A percentile compares a stretch with the other conserved stretches of the same genome.
Conservation (phyloP, 2,329 filamentous ascomycete species). For the Delphinella strobiligena region DNA sequence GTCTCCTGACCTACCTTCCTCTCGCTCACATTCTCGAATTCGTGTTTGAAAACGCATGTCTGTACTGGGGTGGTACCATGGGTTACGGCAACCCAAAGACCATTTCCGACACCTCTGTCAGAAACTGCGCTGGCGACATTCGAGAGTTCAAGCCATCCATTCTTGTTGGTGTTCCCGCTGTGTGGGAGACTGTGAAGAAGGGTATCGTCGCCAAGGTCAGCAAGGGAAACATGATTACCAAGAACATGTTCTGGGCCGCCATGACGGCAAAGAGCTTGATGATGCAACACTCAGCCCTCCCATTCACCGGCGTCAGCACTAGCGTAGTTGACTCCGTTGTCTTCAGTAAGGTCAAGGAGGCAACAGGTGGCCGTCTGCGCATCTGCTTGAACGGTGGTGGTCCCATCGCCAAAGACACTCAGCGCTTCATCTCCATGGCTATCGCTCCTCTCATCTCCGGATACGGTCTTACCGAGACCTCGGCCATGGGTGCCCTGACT, state of each 20-base stretch:
- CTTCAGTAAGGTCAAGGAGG: slow-evolving; percentile 82
- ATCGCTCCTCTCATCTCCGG: slow-evolving; percentile 90
- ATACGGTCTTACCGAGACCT: slow-evolving; percentile 91
- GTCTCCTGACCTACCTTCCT: slow-evolving; percentile 80
- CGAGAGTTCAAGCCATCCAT: slow-evolving; percentile 81
- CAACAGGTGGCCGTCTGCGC: slow-evolving; percentile 77
- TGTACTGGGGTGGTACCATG: slow-evolving; percentile 83
- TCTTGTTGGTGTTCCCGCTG: slow-evolving; percentile 85
- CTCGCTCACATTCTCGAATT: slow-evolving; percentile 95
- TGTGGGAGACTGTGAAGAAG: slow-evolving; percentile 97
- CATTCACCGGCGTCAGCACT: slow-evolving; percentile 39
- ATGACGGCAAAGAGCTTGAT: slow-evolving; percentile 50
- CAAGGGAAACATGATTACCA: slow-evolving; percentile 54
- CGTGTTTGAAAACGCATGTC: slow-evolving; percentile 80
- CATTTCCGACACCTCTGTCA: slow-evolving; percentile 71
- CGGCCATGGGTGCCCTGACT: slow-evolving; percentile 59
- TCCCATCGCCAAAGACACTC: slow-evolving; percentile 75
- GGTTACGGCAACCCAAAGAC: slow-evolving; percentile 89
- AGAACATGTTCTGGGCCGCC: slow-evolving; percentile 66
- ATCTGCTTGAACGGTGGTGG: slow-evolving; percentile 93
- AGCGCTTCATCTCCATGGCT: slow-evolving; percentile 81
- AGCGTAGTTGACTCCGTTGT: slow-evolving; percentile 67
- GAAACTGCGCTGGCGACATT: slow-evolving; percentile 88
- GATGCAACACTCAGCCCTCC: slow-evolving; percentile 36
- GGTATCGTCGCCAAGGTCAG: slow-evolving; percentile 75